Evolutionary conservation across 768 basidiomycete species (phyloP), one percentile per base, ranked within the genome.

Genomic region (Cubamyces sp.): DNA sequence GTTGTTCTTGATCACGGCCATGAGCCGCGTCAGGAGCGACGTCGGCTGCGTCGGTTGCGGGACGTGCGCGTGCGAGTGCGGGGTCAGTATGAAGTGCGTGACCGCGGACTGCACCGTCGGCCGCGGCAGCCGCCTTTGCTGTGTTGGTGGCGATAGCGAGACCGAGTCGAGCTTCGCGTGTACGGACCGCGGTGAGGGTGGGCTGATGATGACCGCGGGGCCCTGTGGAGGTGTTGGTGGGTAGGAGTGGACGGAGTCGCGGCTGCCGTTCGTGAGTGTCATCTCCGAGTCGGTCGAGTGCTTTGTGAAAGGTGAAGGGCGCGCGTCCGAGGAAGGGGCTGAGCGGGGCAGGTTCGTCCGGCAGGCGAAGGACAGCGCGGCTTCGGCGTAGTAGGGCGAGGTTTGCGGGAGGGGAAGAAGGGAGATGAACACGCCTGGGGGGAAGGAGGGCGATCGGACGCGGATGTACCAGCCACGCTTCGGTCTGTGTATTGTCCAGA

Each of bases 381-480:
- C 71, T 4, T 73, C 73, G 21, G 68, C 55, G 54, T 73, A 66
- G 57, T 74, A 72, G 1, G 70, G 71, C 0, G 73, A 76, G 7
- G 68, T 65, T 21, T 69, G 60, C 3, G 74, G 73, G 1, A 76
- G 64, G 14, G 78, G 76, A 4, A 67, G 57, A 48, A 80, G 70
- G 9, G 75, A 62, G 42, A 80, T 75, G 64, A 73, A 76, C 37
- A 73, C 65, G 23, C 56, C 77, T 14, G 84, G 86, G 0, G 90
- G 87, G 64, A 92, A 92, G 4, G 79, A 68, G 0, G 92, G 91
- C 2, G 89, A 77, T 39, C 88, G 83, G 25, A 94, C 76, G 43
- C 88, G 88, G 61, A 94, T 85, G 73, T 93, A 94, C 92, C 92
- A 94, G 47, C 92, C 92, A 28, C 88, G 84, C 60, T 86, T 84